phyloP scores from a whole-genome alignment of 805 yeast species.

The Candida loeiensis region DNA sequence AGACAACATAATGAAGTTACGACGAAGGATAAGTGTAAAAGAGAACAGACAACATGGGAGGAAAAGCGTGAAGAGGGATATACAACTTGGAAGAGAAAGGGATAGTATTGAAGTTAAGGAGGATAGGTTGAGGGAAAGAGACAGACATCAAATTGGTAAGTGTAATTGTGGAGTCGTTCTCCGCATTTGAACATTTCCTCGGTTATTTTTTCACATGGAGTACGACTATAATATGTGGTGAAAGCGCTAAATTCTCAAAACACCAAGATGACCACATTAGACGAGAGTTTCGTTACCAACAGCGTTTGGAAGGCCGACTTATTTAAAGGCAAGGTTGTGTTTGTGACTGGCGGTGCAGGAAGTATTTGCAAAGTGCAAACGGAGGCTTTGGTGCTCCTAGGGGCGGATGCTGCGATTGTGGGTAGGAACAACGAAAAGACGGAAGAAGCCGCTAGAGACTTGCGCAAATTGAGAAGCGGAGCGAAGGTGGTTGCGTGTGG shows the following conservation, averaged over 20 bases:
- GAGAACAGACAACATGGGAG: too few species aligned
- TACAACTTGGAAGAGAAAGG: too few species aligned
- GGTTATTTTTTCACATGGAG: background rate
- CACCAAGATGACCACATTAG: slow-evolving; percentile 19
- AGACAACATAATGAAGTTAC: background rate
- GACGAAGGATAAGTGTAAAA: too few species aligned
- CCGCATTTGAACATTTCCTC: too few species aligned
- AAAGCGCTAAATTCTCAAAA: slow-evolving; percentile 7
- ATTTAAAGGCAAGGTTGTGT: slow-evolving; percentile 29
- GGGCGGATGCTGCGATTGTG: slow-evolving; percentile 28
- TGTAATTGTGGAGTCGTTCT: too few species aligned
- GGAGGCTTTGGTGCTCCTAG: slow-evolving; percentile 26
- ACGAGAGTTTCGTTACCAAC: slow-evolving; percentile 17
- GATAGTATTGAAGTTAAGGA: background rate
- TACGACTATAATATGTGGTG: background rate
- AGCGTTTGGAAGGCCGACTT: slow-evolving; percentile 24
- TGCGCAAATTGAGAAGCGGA: slow-evolving; percentile 21
- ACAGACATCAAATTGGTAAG: too few species aligned
- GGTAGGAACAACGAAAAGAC: slow-evolving; percentile 26
- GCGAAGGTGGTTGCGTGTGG: slow-evolving; percentile 24
- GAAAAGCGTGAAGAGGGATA: too few species aligned
- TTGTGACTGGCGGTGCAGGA: slow-evolving; percentile 31
- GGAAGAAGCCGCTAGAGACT: slow-evolving; percentile 21
- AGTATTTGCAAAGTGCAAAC: slow-evolving; percentile 28
- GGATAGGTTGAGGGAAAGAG: too few species aligned